Conservation (phyloP, 2,329 filamentous ascomycete genomes). For the Aureobasidium sp. region DNA sequence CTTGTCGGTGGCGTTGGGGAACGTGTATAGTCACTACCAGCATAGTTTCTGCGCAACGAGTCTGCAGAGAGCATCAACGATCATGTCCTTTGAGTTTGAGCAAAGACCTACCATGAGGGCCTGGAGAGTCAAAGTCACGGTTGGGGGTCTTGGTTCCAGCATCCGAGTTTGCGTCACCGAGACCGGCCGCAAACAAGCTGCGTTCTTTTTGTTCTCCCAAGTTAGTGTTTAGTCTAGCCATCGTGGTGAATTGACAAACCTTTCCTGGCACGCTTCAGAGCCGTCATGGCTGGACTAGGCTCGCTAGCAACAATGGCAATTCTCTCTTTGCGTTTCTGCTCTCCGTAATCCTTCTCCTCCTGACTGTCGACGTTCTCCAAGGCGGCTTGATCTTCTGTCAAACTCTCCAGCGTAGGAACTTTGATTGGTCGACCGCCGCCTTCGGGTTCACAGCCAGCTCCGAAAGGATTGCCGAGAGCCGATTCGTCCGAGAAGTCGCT, state of each 20-base stretch:
- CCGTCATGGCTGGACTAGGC: constrained; percentile 57
- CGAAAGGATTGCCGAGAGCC: constrained; percentile 86
- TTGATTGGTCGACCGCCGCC: constrained; percentile 44
- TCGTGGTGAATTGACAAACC: constrained; percentile 25
- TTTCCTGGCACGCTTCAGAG: constrained; percentile 43
- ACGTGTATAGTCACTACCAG: constrained; percentile 42
- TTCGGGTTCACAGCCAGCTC: constrained; percentile 44
- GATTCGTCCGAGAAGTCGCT: constrained; percentile 88
- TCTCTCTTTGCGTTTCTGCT: constrained; percentile 65
- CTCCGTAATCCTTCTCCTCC: constrained; percentile 63
- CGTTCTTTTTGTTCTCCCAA: constrained; percentile 16
- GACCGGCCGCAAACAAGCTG: constrained; percentile 12
- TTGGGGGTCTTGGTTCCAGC: constrained; percentile 28
- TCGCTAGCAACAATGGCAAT: constrained; percentile 67
- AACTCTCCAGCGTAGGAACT: constrained; percentile 58
- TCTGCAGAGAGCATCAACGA: not conserved
- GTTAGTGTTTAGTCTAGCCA: not conserved
- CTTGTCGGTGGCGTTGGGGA: constrained; percentile 34
- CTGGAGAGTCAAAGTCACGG: constrained; percentile 34
- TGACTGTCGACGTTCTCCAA: constrained; percentile 68
- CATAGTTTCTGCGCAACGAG: constrained; percentile 21
- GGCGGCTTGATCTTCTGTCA: constrained; percentile 59
- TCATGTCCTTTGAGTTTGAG: not conserved
- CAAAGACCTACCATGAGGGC: constrained; percentile 21
- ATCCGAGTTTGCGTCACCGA: constrained; percentile 8